A percentile compares a stretch with the other conserved stretches of the same genome.
Evolutionary conservation across 2,329 filamentous ascomycete genomes (phyloP).

Genomic region (Botryosphaeria dothidea): DNA sequence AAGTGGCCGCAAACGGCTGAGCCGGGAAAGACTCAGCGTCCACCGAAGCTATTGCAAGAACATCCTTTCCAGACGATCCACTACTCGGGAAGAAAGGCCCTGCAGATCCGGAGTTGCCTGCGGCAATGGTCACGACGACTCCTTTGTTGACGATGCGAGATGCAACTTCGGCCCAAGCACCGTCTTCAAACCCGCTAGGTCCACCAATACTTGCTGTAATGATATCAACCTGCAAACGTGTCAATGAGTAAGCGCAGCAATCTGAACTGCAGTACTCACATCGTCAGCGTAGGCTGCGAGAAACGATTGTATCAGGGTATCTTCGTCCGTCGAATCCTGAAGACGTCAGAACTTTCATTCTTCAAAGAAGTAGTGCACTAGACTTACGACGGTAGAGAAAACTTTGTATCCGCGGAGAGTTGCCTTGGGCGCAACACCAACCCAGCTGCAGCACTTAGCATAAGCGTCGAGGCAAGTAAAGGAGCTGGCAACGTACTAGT

Average conservation of each 20-base stretch:
- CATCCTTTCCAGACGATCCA: slow-evolving; percentile 45
- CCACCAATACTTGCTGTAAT: slow-evolving; percentile 40
- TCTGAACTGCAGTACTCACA: slow-evolving; percentile 61
- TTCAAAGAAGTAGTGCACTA: slow-evolving; percentile 59
- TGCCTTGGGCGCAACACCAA: slow-evolving; percentile 4
- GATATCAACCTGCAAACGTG: slow-evolving; percentile 52
- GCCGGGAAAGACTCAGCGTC: slow-evolving; percentile 37
- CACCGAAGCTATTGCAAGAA: slow-evolving; percentile 49
- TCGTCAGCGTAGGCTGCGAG: slow-evolving; percentile 44
- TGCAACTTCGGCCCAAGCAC: slow-evolving; percentile 43
- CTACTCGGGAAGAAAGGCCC: slow-evolving; percentile 51
- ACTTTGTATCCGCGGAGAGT: slow-evolving; percentile 48
- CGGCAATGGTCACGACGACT: slow-evolving; percentile 53
- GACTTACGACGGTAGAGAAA: slow-evolving; percentile 57
- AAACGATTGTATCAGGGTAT: slow-evolving; percentile 41
- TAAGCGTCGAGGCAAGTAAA: slow-evolving; percentile 26
- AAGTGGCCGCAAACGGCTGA: slow-evolving; percentile 36
- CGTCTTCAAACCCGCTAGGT: slow-evolving; percentile 35
- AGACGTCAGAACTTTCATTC: slow-evolving; percentile 43
- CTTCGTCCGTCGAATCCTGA: neutral
- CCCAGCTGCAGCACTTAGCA: slow-evolving; percentile 42
- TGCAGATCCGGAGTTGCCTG: slow-evolving; percentile 52
- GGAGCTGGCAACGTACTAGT: slow-evolving; percentile 31
- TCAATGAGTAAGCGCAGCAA: slow-evolving; percentile 42
- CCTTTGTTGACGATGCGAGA: slow-evolving; percentile 48